Percentiles rank a stretch among this genome's conserved stretches.
Conservation (phyloP, 2,329 filamentous ascomycete species). For the Cladosporium velox region DNA sequence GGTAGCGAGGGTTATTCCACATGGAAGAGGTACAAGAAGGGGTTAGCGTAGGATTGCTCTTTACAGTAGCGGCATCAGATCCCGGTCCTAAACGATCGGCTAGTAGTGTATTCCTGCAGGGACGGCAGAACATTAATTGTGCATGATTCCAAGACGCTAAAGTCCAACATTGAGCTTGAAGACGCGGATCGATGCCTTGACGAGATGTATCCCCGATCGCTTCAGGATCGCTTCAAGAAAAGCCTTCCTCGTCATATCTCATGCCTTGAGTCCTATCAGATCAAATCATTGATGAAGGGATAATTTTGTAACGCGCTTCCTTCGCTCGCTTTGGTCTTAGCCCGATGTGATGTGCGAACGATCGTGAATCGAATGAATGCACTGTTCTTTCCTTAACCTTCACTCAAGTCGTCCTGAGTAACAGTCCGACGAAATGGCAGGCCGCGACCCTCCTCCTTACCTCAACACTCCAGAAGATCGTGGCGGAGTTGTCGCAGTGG, state of each 20-base stretch:
- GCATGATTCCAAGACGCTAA: conserved; percentile 2
- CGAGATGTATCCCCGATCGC: not conserved
- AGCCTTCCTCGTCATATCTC: not conserved
- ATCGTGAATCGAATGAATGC: not conserved
- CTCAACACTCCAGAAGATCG: conserved; percentile 8
- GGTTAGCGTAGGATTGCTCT: not conserved
- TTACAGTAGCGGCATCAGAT: conserved; percentile 4
- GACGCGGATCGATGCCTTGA: not conserved
- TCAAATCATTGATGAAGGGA: not conserved
- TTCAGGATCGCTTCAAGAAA: not conserved
- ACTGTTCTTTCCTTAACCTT: not conserved
- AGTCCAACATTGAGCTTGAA: not conserved
- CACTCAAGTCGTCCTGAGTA: not conserved
- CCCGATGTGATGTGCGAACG: not conserved
- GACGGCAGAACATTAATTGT: conserved; percentile 1
- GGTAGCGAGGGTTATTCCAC: not conserved
- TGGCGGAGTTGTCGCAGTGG: conserved; percentile 3
- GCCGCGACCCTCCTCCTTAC: conserved; percentile 1
- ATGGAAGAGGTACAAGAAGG: not conserved
- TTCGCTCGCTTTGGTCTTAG: not conserved
- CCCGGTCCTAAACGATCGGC: not conserved
- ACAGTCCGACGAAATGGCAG: not conserved
- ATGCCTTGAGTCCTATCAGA: not conserved
- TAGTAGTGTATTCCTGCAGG: conserved; percentile 3
- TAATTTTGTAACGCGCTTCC: not conserved